phyloP scores from a whole-genome alignment of 2,329 filamentous ascomycete species.

The Colletotrichum brevisporum region DNA sequence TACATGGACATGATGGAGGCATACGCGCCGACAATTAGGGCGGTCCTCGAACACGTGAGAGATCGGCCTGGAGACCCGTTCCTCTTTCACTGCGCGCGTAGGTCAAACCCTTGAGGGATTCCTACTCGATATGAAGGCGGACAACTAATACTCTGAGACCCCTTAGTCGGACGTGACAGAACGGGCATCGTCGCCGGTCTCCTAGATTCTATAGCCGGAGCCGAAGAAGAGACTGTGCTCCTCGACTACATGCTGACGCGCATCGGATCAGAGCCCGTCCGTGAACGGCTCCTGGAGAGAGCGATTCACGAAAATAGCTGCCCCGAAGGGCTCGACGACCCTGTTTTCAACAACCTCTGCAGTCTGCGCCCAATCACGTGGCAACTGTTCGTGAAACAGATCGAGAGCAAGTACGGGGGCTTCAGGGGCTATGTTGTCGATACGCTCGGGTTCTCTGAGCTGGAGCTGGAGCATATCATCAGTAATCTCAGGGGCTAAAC shows the following conservation, averaged over 20 bases:
- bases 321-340: not conserved
- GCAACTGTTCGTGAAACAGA: not conserved
- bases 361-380: not conserved
- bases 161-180: slow-evolving; percentile 9
- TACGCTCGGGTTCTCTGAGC: not conserved
- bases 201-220: not conserved
- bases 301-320: not conserved
- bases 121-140: rapidly evolving
- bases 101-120: slow-evolving; percentile 39
- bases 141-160: not conserved
- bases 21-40: slow-evolving; percentile 58
- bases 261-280: slow-evolving; percentile 3
- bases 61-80: slow-evolving; percentile 62
- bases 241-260: slow-evolving; percentile 11
- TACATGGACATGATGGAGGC: slow-evolving; percentile 61
- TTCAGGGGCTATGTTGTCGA: not conserved
- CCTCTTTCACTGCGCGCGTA: slow-evolving; percentile 69
- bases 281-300: slow-evolving; percentile 4
- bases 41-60: slow-evolving; percentile 63
- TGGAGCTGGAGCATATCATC: not conserved
- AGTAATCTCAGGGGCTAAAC: not conserved
- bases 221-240: not conserved
- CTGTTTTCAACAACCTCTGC: slow-evolving; percentile 5
- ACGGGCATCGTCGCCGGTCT: slow-evolving; percentile 6
- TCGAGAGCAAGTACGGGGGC: not conserved